A percentile compares a stretch with the other conserved stretches of the same genome.
Evolutionary conservation across 108 stramenopile genomes (phyloP).

Genomic region (Cyclotella atomus): DNA sequence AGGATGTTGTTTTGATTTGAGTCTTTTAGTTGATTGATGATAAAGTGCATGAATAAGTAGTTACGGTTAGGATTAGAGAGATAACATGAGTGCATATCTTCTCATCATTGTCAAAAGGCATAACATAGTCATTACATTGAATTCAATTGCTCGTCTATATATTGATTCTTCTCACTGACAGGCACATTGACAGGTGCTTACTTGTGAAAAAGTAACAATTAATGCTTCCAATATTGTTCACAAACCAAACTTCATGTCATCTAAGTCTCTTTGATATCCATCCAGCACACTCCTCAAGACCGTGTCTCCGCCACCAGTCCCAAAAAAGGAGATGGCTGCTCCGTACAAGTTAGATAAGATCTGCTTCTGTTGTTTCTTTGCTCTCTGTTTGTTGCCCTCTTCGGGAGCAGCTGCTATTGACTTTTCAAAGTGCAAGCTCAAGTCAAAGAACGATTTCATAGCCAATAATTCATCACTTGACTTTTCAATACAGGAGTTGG

Average conservation of each 20-base stretch:
- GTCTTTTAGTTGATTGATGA: too few species aligned
- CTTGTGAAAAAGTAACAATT: too few species aligned
- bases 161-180: too few species aligned
- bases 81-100: too few species aligned
- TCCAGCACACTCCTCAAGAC: constrained; percentile 18
- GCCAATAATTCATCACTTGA: constrained; percentile 35
- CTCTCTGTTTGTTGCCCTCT: constrained; percentile 19
- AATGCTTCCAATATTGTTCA: too few species aligned
- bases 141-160: too few species aligned
- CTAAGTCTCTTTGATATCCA: constrained; percentile 36
- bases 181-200: too few species aligned
- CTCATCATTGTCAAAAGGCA: too few species aligned
- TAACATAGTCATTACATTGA: too few species aligned
- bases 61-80: too few species aligned
- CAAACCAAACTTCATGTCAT: constrained; percentile 27
- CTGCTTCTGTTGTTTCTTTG: constrained; percentile 22
- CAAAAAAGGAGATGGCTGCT: constrained; percentile 60
- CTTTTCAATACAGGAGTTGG: constrained; percentile 38
- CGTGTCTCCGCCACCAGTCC: constrained; percentile 16
- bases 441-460: constrained; percentile 54
- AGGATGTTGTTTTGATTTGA: too few species aligned
- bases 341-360: constrained; percentile 56
- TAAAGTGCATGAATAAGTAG: too few species aligned
- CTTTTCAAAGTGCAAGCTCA: constrained; percentile 55
- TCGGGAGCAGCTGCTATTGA: constrained; percentile 1